phyloP scores from a whole-genome alignment of 179 eudicot genomes.

The Nepenthes alata region DNA sequence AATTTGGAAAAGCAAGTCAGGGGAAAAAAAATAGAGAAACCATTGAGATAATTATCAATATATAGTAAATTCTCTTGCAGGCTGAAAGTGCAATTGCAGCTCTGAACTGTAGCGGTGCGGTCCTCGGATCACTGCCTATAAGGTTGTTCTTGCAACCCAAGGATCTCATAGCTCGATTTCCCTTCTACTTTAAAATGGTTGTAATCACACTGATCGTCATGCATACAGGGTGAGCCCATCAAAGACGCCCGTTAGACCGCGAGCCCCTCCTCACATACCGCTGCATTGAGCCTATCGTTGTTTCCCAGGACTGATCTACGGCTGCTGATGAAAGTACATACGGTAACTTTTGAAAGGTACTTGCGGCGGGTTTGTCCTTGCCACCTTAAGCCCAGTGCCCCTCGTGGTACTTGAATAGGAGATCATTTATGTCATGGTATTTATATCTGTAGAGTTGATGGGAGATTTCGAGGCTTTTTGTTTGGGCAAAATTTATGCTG shows the following conservation, averaged over 20 bases:
- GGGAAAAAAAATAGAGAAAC: no score
- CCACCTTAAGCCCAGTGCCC: no score
- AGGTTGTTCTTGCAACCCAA: conserved; percentile 16
- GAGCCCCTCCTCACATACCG: conserved; percentile 19
- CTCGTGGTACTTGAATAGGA: no score
- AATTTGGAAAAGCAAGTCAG: neutral
- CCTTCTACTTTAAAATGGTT: neutral
- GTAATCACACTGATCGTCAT: neutral
- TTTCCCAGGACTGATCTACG: conserved; percentile 7
- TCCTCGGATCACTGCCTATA: conserved; percentile 47
- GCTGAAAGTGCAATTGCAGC: conserved; percentile 61
- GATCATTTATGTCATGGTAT: no score
- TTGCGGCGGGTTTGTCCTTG: no score
- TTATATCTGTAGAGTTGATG: no score
- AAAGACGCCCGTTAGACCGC: conserved; percentile 54
- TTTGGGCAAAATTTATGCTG: no score
- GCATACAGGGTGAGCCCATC: conserved; percentile 51
- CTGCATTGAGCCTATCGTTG: conserved; percentile 11
- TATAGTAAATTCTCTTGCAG: conserved; percentile 16
- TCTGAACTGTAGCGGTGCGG: conserved; percentile 52
- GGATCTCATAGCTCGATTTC: neutral
- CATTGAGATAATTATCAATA: no score
- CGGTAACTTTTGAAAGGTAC: no score
- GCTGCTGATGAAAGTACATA: conserved; percentile 6
- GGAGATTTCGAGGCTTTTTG: no score